Conservation (phyloP, 345 rosid species). For the Bretschneidera sinensis region DNA sequence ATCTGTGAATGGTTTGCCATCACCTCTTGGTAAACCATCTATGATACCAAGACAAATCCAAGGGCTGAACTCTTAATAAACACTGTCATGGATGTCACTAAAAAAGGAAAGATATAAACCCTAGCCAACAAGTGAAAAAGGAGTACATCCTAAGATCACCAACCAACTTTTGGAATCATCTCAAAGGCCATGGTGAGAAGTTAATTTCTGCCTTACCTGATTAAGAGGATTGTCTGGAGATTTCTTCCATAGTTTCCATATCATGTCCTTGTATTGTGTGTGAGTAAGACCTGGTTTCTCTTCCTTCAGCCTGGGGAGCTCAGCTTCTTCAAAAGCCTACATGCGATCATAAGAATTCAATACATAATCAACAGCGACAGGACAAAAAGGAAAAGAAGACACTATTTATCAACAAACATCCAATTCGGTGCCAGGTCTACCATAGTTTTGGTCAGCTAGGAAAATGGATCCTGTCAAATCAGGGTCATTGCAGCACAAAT, state of each 20-base stretch:
- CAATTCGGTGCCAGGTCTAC: not conserved
- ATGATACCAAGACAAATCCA: too few relatives aligned
- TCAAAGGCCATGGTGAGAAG: not conserved
- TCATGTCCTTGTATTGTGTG: conserved; percentile 89
- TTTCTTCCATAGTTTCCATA: conserved; percentile 99
- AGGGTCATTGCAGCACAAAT: not conserved
- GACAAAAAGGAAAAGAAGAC: not conserved
- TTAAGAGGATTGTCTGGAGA: conserved; percentile 98
- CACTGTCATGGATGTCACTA: too few relatives aligned
- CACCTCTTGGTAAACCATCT: too few relatives aligned
- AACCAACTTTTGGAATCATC: not conserved
- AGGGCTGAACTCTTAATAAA: too few relatives aligned
- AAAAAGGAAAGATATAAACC: not conserved
- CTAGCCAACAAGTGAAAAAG: not conserved
- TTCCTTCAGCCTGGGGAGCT: conserved; percentile 81
- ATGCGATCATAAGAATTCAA: conserved; percentile 9
- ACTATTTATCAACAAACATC: not conserved
- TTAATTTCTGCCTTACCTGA: conserved; percentile 43
- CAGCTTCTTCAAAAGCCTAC: conserved; percentile 93
- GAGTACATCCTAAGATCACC: not conserved
- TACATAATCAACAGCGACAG: not conserved
- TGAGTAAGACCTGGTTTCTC: conserved; percentile 99
- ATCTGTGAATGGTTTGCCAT: too few relatives aligned
- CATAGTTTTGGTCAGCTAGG: not conserved
- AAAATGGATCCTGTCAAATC: not conserved